Conservation (phyloP, 1,284 basidiomycete genomes). For the Boletellus deceptivus region DNA sequence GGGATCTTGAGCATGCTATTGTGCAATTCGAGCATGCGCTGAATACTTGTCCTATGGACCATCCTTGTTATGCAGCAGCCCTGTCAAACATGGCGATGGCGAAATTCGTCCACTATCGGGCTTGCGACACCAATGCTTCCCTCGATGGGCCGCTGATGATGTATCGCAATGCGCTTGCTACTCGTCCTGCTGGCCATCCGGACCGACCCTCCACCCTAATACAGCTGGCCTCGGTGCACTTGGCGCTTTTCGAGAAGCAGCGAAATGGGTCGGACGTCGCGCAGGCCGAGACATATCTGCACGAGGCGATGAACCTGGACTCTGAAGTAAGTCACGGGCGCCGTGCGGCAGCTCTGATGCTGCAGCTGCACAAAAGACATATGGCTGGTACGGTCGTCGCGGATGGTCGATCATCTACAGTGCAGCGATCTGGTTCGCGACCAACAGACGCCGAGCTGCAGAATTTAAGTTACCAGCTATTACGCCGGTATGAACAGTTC, state of each 20-base stretch:
- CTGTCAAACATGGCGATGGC: slow-evolving; percentile 7
- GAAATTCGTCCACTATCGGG: background rate
- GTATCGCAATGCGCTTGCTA: background rate
- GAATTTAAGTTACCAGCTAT: background rate
- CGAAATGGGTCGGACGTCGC: background rate
- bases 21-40: slow-evolving; percentile 1
- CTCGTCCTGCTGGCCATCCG: background rate
- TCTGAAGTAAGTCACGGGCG: background rate
- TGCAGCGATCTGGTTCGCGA: background rate
- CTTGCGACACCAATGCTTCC: background rate
- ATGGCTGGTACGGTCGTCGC: background rate
- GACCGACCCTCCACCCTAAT: background rate
- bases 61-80: slow-evolving; percentile 7
- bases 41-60: slow-evolving; percentile 6
- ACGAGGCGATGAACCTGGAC: background rate
- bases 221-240: background rate
- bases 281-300: background rate
- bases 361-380: background rate
- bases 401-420: background rate
- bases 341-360: background rate
- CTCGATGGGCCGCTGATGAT: background rate
- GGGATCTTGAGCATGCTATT: slow-evolving; percentile 4
- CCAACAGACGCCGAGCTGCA: background rate
- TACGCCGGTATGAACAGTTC: background rate
- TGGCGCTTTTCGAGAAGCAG: background rate